Evolutionary conservation across 345 rosid genomes (phyloP), one percentile per base, ranked within the genome.

Genomic region (Pistacia integerrima): DNA sequence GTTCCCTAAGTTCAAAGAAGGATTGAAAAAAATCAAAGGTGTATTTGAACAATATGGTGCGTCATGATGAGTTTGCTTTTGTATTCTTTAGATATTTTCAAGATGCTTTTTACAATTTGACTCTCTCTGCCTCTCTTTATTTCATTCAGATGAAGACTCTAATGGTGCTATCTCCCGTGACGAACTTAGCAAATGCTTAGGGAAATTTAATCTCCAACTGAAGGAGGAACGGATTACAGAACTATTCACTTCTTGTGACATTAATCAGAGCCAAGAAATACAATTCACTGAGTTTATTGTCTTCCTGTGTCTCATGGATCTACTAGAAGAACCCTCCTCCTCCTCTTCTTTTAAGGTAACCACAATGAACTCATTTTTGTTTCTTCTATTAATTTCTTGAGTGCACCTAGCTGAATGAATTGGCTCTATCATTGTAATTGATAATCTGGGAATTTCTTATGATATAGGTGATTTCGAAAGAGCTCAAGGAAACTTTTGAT

Each of bases 281-380:
- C 93, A 87, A 51, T 94, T 94, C 82, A 94, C 76, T 55, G 98
- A 93, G 87, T 93, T 91, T 67, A 85, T 88, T 74, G 98, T 94
- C 64, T 93, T 93, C 48, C 83, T 90, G 33, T 91, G 95, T 77
- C 93, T 91, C 82, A 83, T 89, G 64, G 88, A 92, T 84, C 94
- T 92, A 67, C 83, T 94, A 49, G 70, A 79, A 68, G 86, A 84
- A 56, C 86, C 87, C 79, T 84, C 92, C 2, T 84, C 92, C 2
- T 74, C 93, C 54, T 77, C 82, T 68, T 67, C 84, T 18, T 64
- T 10, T 12, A 41, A 25, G 58, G 90, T 83, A 86, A 80, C 59
- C 62, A 18, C 63, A 8, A 51, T 69, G 51, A 79, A 46, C 79
- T 73, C 33, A 54, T 5, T 49, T 25, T 68, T 71, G 14, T 60